Evolutionary conservation across 805 yeast genomes (phyloP).

Genomic region (Geotrichum ghanense): DNA sequence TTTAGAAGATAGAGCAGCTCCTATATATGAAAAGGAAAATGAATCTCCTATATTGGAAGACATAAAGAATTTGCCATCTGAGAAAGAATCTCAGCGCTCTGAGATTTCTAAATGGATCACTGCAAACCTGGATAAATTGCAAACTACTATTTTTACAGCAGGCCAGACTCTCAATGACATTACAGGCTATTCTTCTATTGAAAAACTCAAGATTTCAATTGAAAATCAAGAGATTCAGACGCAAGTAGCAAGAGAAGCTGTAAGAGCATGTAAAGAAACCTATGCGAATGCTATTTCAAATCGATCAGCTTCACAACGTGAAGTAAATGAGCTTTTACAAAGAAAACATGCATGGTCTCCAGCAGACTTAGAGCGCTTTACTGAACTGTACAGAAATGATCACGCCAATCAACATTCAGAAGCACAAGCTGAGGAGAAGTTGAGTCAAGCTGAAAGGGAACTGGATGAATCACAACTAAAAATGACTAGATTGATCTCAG

Average conservation of each 20-base stretch:
- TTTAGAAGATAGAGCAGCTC: background rate
- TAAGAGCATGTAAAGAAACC: conserved; percentile 36
- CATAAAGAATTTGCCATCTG: conserved; percentile 18
- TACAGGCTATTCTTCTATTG: conserved; percentile 83
- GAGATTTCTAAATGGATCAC: conserved; percentile 18
- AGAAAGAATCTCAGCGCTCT: conserved; percentile 18
- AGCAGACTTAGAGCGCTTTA: conserved; percentile 71
- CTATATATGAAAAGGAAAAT: background rate
- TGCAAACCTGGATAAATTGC: conserved; percentile 23
- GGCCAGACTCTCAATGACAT: conserved; percentile 68
- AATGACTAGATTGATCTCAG: conserved; percentile 65
- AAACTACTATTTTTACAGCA: conserved; percentile 24
- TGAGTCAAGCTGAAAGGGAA: conserved; percentile 43
- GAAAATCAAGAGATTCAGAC: conserved; percentile 42
- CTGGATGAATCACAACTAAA: conserved; percentile 63
- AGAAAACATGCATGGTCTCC: conserved; percentile 77
- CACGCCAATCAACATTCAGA: conserved; percentile 62
- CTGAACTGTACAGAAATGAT: conserved; percentile 68
- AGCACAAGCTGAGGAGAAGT: conserved; percentile 32
- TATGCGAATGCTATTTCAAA: conserved; percentile 52
- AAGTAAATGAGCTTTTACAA: conserved; percentile 77
- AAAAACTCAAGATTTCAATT: conserved; percentile 53
- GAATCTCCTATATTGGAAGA: background rate
- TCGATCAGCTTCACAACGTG: conserved; percentile 64
- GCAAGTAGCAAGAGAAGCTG: conserved; percentile 35